Conservation (phyloP, 2,329 filamentous ascomycete species). For the Venturia nashicola region DNA sequence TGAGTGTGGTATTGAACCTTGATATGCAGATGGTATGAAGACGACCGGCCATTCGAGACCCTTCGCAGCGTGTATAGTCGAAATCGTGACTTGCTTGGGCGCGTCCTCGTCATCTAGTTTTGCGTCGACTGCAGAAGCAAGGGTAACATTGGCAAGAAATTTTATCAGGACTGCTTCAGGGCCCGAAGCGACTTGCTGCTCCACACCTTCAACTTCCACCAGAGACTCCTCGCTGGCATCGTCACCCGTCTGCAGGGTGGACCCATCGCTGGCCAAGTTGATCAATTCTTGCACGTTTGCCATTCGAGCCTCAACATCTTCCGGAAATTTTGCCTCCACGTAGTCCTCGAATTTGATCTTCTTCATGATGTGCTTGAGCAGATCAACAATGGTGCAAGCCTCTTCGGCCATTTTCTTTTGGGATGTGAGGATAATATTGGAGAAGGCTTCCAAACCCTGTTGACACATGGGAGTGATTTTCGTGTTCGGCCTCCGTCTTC, state of each 20-base stretch:
- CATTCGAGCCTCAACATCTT: constrained; percentile 71
- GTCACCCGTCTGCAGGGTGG: constrained; percentile 30
- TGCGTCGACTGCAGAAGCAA: constrained; percentile 67
- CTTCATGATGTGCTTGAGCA: constrained; percentile 46
- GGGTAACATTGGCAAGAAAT: constrained; percentile 80
- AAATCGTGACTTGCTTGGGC: constrained; percentile 57
- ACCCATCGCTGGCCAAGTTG: constrained; percentile 62
- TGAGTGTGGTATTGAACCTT: constrained; percentile 82
- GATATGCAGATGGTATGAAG: constrained; percentile 81
- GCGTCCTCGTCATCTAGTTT: constrained; percentile 45
- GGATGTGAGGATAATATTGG: constrained; percentile 46
- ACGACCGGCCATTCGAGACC: constrained; percentile 94
- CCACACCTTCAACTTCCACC: constrained; percentile 57
- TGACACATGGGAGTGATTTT: constrained; percentile 43
- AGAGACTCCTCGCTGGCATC: constrained; percentile 34
- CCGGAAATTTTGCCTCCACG: constrained; percentile 53
- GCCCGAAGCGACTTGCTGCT: constrained; percentile 41
- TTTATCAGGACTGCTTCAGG: constrained; percentile 55
- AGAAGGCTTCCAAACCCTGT: constrained; percentile 45
- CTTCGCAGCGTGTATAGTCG: constrained; percentile 92
- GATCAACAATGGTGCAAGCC: constrained; percentile 28
- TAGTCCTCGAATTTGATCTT: constrained; percentile 65
- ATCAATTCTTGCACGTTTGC: constrained; percentile 85
- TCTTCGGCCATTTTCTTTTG: constrained; percentile 40
- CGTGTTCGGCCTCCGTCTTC: constrained; percentile 36